Evolutionary conservation across 2,329 filamentous ascomycete genomes (phyloP).

Genomic region (Teratosphaeria epicoccoides): DNA sequence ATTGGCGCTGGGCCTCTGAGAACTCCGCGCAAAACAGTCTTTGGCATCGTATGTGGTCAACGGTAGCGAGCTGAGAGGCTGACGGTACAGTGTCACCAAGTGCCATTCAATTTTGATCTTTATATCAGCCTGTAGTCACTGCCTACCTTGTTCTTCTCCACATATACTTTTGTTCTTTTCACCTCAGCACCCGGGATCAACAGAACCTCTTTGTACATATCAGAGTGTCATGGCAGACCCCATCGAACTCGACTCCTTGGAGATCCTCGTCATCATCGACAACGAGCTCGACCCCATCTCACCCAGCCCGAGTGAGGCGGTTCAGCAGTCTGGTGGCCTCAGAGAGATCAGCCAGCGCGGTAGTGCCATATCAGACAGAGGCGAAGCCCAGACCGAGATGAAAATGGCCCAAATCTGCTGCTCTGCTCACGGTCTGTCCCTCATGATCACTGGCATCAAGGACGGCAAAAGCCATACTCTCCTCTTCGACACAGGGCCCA

Average conservation of each 20-base stretch:
- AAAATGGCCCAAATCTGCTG: conserved; percentile 22
- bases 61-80: neutral
- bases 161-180: neutral
- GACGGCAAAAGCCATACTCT: conserved; percentile 13
- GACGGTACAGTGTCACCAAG: neutral
- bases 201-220: neutral
- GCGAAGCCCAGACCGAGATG: conserved; percentile 10
- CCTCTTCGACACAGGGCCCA: conserved; percentile 20
- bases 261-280: conserved; percentile 18
- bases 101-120: too few relatives aligned
- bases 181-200: neutral
- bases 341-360: conserved; percentile 14
- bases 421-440: conserved; percentile 18
- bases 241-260: conserved; percentile 18
- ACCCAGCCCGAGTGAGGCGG: conserved; percentile 11
- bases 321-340: conserved; percentile 13
- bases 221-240: conserved; percentile 7
- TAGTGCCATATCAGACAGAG: conserved; percentile 5
- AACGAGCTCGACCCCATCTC: conserved; percentile 22
- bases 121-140: neutral
- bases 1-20: too few relatives aligned
- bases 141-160: neutral
- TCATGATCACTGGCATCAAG: conserved; percentile 18
- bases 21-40: too few relatives aligned
- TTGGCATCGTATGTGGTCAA: too few relatives aligned